These are phyloP conservation scores for Parmelia sp. DNA, from an alignment of 495 filamentous ascomycete genomes.

Conservation along the genomic window DNA sequence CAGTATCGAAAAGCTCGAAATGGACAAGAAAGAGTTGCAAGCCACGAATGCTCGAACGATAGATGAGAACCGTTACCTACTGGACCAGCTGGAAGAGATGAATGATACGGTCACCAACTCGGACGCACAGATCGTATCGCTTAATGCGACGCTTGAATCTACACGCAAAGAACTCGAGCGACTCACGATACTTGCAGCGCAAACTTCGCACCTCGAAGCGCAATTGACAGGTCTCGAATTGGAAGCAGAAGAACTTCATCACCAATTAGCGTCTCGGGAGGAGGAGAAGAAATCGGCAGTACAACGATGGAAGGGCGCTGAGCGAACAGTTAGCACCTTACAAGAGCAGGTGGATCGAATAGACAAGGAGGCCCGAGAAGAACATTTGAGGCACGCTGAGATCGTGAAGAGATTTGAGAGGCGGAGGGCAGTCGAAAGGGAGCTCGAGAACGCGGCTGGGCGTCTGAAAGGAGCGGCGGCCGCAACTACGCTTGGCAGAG, in stretches of 20 bases:
- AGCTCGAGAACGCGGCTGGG: constrained; percentile 68
- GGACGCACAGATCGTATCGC: constrained; percentile 62
- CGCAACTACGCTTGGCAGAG: constrained; percentile 51
- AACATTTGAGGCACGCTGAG: constrained; percentile 76
- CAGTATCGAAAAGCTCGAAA: constrained; percentile 69
- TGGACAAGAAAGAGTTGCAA: constrained; percentile 69
- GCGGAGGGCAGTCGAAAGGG: constrained; percentile 63
- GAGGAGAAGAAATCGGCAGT: constrained; percentile 69
- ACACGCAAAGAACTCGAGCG: constrained; percentile 69
- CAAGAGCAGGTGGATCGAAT: constrained; percentile 86
- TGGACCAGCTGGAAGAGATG: constrained; percentile 74
- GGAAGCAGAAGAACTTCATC: constrained; percentile 68
- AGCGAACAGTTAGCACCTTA: constrained; percentile 62
- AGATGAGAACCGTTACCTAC: constrained; percentile 70
- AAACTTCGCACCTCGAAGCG: constrained; percentile 69
- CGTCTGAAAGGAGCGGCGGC: constrained; percentile 73
- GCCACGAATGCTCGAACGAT: constrained; percentile 62
- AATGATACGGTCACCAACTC: constrained; percentile 69
- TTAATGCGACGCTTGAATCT: constrained; percentile 66
- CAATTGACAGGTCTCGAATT: constrained; percentile 71
- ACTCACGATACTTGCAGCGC: constrained; percentile 62
- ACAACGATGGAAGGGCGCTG: constrained; percentile 75
- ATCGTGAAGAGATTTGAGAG: constrained; percentile 74
- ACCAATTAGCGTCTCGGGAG: constrained; percentile 54
- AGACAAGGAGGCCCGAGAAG: constrained; percentile 74